Evolutionary conservation across 1,284 basidiomycete species (phyloP), one percentile per base, ranked within the genome.

Genomic region (Pyrrhoderma noxium): DNA sequence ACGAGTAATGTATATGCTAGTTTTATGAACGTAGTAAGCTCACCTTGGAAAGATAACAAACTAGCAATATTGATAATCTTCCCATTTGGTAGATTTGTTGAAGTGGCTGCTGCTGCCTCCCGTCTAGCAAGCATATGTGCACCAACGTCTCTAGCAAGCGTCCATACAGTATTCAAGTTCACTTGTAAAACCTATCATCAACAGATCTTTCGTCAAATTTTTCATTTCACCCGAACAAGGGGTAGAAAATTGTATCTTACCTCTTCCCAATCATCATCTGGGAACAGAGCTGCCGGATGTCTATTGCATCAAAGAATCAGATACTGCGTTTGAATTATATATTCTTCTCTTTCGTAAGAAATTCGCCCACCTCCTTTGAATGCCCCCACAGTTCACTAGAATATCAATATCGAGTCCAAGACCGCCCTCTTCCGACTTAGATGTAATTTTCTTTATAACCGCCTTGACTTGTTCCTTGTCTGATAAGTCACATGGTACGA

Each of bases 361-460:
- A n/a, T n/a, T n/a, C 52, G 89, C 87, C 51, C 85, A 82, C 66
- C 92, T 75, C 62, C 91, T 77, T 67, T 96, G 93, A 61, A 97
- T 96, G 45, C 93, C 94, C 51, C 89, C 94, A 65, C 93, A 96
- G 69, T 97, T 95, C 65, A 97, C 80, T 44, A 97, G 79, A 59
- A 96, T 76, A 65, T 96, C 83, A 58, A 97, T 84, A 51, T 79
- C 70, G n/a, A 55, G 45, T 22, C 53, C 49, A 9, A 55, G 45
- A 11, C 53, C 49, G 18, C 39, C 45, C 44, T 76, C 79, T 40
- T 31, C 11, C 27, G 27, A 71, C 76, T 72, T 85, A 45, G 76
- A 68, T 16, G 85, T 70, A 22, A 90, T 87, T 47, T 72, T 70
- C 47, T 76, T 71, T 62, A 91, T 85, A 57, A 89, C 68, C 34